Base-by-base conservation (phyloP, 805 yeast genomes). In the Lachancea kluyveri region DNA sequence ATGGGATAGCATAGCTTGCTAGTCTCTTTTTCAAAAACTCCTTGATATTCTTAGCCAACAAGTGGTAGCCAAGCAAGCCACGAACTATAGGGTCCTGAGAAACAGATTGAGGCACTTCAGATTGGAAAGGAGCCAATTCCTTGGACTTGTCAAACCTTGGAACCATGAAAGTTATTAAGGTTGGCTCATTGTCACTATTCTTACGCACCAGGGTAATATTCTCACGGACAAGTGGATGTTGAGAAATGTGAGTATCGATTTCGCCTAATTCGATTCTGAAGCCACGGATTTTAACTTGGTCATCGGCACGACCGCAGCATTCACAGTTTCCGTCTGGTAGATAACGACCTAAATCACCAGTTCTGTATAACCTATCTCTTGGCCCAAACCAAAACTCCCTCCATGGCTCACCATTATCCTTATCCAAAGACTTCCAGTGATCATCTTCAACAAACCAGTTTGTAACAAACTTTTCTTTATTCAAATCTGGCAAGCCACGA, bases 291-390 rank as follows among this genome's bases (percentile, higher is more conserved):
- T 92, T 92, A 40, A 92, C 96, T 61, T 92, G 99, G 56, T 90
- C 97, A 63, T 92, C 99, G 17, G 98, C 98, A 58, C 99, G 77
- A 38, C 99, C 99, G 56, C 94, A 82, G 59, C 96, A 90, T 66
- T 92, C 99, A 47, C 92, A 87, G 63, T 92, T 85, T 36, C 98
- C 99, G 53, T 88, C 96, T 5, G 97, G 96, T 37, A 88, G 65
- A 57, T 94, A 92, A 47, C 98, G 77, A 33, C 98, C 99, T 43
- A 92, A 68, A 61, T 92, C 99, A 46, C 99, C 99, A 26, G 97
- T 90, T 62, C 97, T 73, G 67, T 92, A 92, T 37, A 94, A 64
- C 52, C 99, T 74, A 60, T 94, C 99, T 54, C 98, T 75, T 46
- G 96, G 95, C 0, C 97, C 97, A 26, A 73, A 59, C 95, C 95